Percentiles rank a stretch among this genome's conserved stretches.
These are phyloP conservation scores for Entamoeba moshkovskii DNA, from an alignment of 208 protist genomes.

Conservation along the genomic window DNA sequence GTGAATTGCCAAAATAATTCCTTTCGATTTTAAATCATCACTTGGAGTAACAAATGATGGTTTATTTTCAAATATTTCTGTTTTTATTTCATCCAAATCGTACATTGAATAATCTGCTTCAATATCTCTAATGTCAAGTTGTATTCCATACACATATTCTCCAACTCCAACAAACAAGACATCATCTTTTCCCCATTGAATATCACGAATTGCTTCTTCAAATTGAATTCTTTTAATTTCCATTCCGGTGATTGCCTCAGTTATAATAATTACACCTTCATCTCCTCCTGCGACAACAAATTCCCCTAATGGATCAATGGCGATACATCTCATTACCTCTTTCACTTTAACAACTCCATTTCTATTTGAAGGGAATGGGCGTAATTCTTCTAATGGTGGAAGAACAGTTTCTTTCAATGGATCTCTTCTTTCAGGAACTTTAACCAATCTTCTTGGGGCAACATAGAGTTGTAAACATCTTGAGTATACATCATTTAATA, in stretches of 20 bases:
- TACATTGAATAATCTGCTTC: neutral
- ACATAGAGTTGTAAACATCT: conserved; percentile 22
- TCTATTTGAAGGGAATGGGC: neutral
- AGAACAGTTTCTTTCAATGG: neutral
- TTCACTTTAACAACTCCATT: neutral
- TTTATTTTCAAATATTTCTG: neutral
- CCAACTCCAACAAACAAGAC: neutral
- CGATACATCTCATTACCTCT: neutral
- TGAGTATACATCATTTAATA: conserved; percentile 11
- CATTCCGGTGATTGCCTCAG: neutral
- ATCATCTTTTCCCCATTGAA: neutral
- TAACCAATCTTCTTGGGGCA: neutral
- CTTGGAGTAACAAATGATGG: neutral
- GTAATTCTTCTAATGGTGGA: neutral
- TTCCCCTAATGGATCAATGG: neutral
- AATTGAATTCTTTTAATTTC: neutral
- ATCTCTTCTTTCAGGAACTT: too few relatives aligned
- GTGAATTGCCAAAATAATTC: neutral
- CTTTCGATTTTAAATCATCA: neutral
- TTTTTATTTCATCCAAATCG: neutral
- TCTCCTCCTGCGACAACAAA: neutral
- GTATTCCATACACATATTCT: neutral
- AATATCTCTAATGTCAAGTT: neutral
- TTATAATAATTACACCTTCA: neutral
- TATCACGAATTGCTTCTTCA: neutral